Percentiles rank a stretch among this genome's conserved stretches.
phyloP scores from a whole-genome alignment of 257 asterid genomes.

The Solanum habrochaites region DNA sequence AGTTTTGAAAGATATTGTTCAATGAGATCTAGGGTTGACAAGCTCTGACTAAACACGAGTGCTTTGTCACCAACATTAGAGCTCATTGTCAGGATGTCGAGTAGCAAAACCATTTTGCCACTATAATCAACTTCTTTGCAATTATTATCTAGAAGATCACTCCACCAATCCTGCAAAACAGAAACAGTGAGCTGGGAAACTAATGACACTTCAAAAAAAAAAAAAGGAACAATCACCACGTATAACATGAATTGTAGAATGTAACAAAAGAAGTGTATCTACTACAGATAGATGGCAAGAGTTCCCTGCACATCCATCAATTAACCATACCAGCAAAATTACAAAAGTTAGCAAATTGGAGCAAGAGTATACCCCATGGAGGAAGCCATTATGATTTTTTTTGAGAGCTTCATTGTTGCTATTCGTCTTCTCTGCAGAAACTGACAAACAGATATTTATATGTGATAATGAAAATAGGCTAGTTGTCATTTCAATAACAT shows the following conservation, averaged over 20 bases:
- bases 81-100: conserved; percentile 83
- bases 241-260: background rate
- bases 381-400: conserved; percentile 54
- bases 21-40: conserved; percentile 75
- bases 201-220: background rate
- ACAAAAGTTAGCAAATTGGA: background rate
- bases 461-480: background rate
- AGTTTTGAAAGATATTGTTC: conserved; percentile 77
- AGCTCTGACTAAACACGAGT: conserved; percentile 88
- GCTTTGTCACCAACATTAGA: conserved; percentile 80
- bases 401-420: conserved; percentile 26
- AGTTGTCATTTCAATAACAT: background rate
- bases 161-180: conserved; percentile 84
- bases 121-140: conserved; percentile 68
- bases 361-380: conserved; percentile 49
- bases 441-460: background rate
- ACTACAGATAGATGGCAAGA: background rate
- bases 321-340: background rate
- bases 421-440: conserved; percentile 53
- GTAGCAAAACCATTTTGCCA: conserved; percentile 93
- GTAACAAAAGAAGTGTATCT: background rate
- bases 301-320: background rate
- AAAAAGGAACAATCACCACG: background rate
- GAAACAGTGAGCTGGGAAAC: background rate
- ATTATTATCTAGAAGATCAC: conserved; percentile 61